Base-by-base conservation (phyloP, 1,139 yeast genomes). In the Yamadazyma buinensis region DNA sequence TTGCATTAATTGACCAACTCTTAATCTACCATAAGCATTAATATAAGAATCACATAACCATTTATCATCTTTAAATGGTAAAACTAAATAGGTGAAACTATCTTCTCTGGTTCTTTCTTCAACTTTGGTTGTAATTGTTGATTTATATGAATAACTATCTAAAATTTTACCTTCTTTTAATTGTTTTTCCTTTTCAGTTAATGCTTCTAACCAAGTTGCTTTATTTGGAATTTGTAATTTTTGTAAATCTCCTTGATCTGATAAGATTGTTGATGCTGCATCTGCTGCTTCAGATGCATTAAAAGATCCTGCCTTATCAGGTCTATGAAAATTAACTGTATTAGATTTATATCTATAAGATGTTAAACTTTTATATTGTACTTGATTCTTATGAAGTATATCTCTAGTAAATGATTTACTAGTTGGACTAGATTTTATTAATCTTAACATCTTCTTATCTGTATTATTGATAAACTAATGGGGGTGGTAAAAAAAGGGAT, bases 1-100 rank as follows among this genome's bases (percentile, higher is more conserved):
- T 61, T 87, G 95, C 61, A 90, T 87, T 48, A 90, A 68, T 56
- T 87, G 95, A 21, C 97, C 97, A 46, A 85, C 87, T 51, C 96
- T 70, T 52, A 90, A 71, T 44, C 95, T 73, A 15, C 97, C 97
- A 39, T 80, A 83, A 2, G 95, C 88, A 57, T 85, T 86, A 49
- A 86, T 83, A 54, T 88, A 88, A 30, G 92, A 79, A 54, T 88
- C 97, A 47, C 95, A 77, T 26, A 86, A 67, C 80, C 85, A 81
- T 32, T 75, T 67, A 54, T 88, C 95, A 41, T 84, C 85, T 52
- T 84, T 84, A 64, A 88, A 88, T 0, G 96, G 95, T 35, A 88
- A 66, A 2, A 75, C 64, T 37, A 86, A 70, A 49, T 73, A 84
- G 13, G 86, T 72, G 51, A 87, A 87, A 9, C 95, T 84, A 46